Percentiles rank a stretch among this genome's conserved stretches.
phyloP scores from a whole-genome alignment of 257 asterid species.

The Phtheirospermum japonicum region DNA sequence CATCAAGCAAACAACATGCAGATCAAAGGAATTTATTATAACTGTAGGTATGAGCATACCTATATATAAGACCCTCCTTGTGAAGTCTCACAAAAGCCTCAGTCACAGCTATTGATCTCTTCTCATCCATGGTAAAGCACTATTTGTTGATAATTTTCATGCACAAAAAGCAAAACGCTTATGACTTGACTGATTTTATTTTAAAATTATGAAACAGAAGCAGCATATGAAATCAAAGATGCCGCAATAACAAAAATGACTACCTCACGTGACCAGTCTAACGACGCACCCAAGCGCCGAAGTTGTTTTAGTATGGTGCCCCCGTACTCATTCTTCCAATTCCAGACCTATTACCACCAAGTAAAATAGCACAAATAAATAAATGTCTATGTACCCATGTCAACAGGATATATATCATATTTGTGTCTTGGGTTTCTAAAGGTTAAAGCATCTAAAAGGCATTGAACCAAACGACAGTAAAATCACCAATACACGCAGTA shows the following conservation, averaged over 20 bases:
- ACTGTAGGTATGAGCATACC: constrained; percentile 38
- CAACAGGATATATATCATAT: not conserved
- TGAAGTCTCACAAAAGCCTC: constrained; percentile 93
- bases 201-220: not conserved
- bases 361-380: constrained; percentile 22
- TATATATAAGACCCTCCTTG: constrained; percentile 78
- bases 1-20: constrained; percentile 4
- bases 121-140: constrained; percentile 97
- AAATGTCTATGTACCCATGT: not conserved
- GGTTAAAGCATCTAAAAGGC: not conserved
- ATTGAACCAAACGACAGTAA: constrained; percentile 3
- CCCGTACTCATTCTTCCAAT: constrained; percentile 86
- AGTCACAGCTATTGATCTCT: constrained; percentile 81
- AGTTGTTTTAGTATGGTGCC: constrained; percentile 86
- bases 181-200: not conserved
- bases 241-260: constrained; percentile 17
- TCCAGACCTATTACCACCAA: constrained; percentile 67
- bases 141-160: constrained; percentile 25
- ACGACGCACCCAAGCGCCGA: constrained; percentile 86
- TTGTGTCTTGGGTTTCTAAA: too few species aligned
- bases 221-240: constrained; percentile 18
- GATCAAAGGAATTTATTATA: not conserved
- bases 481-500: constrained; percentile 15
- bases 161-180: not conserved
- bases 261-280: constrained; percentile 96